Evolutionary conservation across 2,329 filamentous ascomycete genomes (phyloP), one percentile per base, ranked within the genome.

Genomic region (Colletotrichum tamarilloi): DNA sequence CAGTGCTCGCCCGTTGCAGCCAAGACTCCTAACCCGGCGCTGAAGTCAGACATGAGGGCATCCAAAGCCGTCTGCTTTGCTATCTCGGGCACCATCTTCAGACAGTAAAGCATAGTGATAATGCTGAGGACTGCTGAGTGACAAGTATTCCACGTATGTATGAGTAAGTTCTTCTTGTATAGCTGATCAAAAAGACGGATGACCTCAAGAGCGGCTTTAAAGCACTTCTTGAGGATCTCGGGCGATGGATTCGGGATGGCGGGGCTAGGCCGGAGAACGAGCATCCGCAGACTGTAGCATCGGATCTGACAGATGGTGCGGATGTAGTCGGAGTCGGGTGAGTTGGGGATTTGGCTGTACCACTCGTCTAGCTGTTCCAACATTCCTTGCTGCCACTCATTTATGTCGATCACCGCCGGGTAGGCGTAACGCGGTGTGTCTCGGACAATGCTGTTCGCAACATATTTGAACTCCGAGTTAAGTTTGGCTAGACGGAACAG

Each of bases 381-480:
- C 75, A 88, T 84, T 8, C 81, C 81, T 1, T 74, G 77, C 65
- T 89, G 86, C 87, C 88, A 89, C 1, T 79, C 76, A 19, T 81
- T 75, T 4, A 88, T 83, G 57, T 87, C 82, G 8, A 81, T 79
- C 1, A 87, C 79, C 1, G 82, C 79, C 0, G 87, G 87, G 52
- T 85, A 87, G 0, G 87, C 85, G 65, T 89, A 89, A 7, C 78
- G 78, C 0, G 87, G 87, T 0, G 82, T 80, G 5, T 84, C 81
- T 28, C 84, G 81, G n/a, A 84, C 83, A 65, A 89, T 84, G 65
- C 87, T 89, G 67, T 89, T 87, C 46, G 87, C 84, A 3, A 89
- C 82, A 60, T 89, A 89, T 78, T 89, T 89, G n/a, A 89, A 88
- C 75, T 90, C 88, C 0, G 88, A 89, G 68, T 89, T 90, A 6